These are phyloP conservation scores for Penicillium sclerotiorum DNA, from an alignment of 2,329 filamentous ascomycete species.

Conservation along the genomic window DNA sequence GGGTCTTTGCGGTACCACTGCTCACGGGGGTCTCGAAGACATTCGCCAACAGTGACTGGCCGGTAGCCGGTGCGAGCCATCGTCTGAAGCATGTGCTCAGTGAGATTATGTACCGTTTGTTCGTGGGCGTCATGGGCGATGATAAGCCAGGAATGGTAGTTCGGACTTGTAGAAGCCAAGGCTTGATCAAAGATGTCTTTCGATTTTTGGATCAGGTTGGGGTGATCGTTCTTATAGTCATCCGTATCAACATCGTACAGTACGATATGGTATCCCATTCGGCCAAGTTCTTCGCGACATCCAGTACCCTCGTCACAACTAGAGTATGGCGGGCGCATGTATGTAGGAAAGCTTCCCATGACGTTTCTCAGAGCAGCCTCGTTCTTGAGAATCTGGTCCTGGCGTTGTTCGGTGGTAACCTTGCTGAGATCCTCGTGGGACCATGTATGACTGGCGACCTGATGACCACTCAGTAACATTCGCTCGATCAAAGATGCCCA, in stretches of 20 bases:
- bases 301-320: constrained; percentile 40
- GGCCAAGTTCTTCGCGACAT: constrained; percentile 47
- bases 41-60: constrained; percentile 49
- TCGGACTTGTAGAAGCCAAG: constrained; percentile 27
- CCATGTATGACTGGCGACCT: constrained; percentile 58
- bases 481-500: constrained; percentile 44
- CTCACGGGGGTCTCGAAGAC: constrained; percentile 41
- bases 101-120: constrained; percentile 47
- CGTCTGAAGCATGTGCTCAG: constrained; percentile 42
- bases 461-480: constrained; percentile 51
- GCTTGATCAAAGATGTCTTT: constrained; percentile 45
- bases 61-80: constrained; percentile 35
- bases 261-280: constrained; percentile 54
- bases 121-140: constrained; percentile 48
- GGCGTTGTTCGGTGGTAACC: constrained; percentile 40
- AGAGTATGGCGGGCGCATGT: constrained; percentile 57
- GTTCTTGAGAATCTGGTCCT: constrained; percentile 49
- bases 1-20: constrained; percentile 48
- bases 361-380: constrained; percentile 53
- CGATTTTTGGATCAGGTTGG: constrained; percentile 39
- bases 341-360: constrained; percentile 54
- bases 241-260: constrained; percentile 52
- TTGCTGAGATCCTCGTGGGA: constrained; percentile 51
- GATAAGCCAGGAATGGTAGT: constrained; percentile 41
- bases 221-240: constrained; percentile 48